Evolutionary conservation across 1,139 yeast genomes (phyloP).

Genomic region (Pichia sp.): DNA sequence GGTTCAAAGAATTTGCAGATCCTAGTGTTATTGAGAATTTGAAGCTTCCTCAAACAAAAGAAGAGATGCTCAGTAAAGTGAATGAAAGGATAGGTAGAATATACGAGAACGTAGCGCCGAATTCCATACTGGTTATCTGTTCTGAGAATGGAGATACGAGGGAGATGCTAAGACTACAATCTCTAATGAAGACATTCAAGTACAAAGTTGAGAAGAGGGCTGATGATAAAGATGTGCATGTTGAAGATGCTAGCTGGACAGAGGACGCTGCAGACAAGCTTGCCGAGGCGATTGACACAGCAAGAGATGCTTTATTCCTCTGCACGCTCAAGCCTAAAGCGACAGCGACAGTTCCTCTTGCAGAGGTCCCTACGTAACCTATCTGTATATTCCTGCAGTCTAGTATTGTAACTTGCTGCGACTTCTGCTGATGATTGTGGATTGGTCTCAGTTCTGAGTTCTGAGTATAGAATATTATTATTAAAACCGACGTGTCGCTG

Average conservation of each 20-base stretch:
- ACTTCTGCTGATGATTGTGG: too few species aligned
- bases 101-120: constrained; percentile 46
- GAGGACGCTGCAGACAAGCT: constrained; percentile 49
- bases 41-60: constrained; percentile 17
- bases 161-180: constrained; percentile 43
- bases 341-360: too few species aligned
- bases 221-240: constrained; percentile 23
- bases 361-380: neutral
- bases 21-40: constrained; percentile 14
- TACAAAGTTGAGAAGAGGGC: constrained; percentile 31
- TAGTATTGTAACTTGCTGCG: too few species aligned
- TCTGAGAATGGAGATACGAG: constrained; percentile 60
- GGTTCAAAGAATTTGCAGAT: constrained; percentile 23
- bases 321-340: constrained; percentile 31
- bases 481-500: too few species aligned
- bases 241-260: constrained; percentile 33
- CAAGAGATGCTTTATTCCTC: constrained; percentile 53
- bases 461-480: too few species aligned
- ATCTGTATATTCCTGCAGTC: too few species aligned
- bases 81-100: constrained; percentile 41
- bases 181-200: constrained; percentile 33
- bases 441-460: too few species aligned
- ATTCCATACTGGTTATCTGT: constrained; percentile 53
- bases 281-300: constrained; percentile 36
- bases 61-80: constrained; percentile 28